These are phyloP conservation scores for Mycosphaerella sp. DNA, from an alignment of 2,329 filamentous ascomycete species.

Conservation along the genomic window DNA sequence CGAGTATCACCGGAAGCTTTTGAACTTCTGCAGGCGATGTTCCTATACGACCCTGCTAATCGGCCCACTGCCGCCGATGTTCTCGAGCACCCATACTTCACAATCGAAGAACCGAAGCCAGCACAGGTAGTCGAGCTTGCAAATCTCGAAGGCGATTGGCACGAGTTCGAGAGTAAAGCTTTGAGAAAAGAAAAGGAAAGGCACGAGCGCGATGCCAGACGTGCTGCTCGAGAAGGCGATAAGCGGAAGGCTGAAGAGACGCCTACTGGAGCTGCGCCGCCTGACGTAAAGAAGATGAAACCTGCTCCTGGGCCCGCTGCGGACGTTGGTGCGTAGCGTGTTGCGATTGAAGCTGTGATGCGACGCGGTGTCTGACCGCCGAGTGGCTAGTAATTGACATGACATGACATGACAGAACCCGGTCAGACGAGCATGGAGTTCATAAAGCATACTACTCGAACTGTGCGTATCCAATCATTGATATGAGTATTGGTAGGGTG, in stretches of 20 bases:
- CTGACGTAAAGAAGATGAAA: constrained; percentile 27
- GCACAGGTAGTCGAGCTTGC: constrained; percentile 77
- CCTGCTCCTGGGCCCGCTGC: constrained; percentile 7
- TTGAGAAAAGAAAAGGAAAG: constrained; percentile 82
- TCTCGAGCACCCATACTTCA: constrained; percentile 83
- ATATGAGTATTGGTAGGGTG: neutral
- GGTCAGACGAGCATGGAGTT: neutral
- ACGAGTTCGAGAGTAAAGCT: constrained; percentile 97
- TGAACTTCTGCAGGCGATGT: constrained; percentile 76
- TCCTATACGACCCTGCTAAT: constrained; percentile 78
- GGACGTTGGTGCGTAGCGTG: constrained; percentile 8
- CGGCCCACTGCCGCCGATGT: constrained; percentile 79
- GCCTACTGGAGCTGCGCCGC: constrained; percentile 11
- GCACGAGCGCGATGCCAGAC: constrained; percentile 51
- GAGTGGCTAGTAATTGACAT: neutral
- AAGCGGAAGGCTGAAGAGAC: constrained; percentile 32
- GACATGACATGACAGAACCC: neutral
- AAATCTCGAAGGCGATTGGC: constrained; percentile 87
- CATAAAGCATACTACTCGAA: neutral
- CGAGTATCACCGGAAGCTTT: constrained; percentile 73
- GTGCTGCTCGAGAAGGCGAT: constrained; percentile 42
- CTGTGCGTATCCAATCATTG: neutral
- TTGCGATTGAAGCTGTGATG: constrained; percentile 4
- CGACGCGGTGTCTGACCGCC: constrained; percentile 1
- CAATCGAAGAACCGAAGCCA: constrained; percentile 67